These are phyloP conservation scores for Amoeboaphelidium occidentale DNA, from an alignment of 371 early-diverging fungal genomes.

Conservation along the genomic window DNA sequence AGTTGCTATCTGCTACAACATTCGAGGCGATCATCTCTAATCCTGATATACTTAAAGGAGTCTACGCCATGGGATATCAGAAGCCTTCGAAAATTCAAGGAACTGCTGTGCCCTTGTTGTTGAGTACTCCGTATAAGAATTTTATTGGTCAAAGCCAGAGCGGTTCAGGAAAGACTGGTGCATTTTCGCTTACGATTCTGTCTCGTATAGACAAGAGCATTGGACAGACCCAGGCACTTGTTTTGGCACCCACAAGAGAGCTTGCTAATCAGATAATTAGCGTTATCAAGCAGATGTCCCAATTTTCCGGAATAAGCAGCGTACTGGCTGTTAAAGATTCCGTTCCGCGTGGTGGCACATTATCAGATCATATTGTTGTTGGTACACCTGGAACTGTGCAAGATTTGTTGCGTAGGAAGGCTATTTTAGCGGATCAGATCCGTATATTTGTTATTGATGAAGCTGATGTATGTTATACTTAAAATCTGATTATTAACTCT, in stretches of 20 bases:
- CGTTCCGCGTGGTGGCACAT: constrained; percentile 16
- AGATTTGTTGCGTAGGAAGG: constrained; percentile 16
- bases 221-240: constrained; percentile 44
- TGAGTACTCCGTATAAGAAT: constrained; percentile 33
- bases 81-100: constrained; percentile 91
- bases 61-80: constrained; percentile 76
- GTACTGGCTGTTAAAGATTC: constrained; percentile 51
- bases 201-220: constrained; percentile 1
- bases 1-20: constrained; percentile 2
- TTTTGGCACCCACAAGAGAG: constrained; percentile 92
- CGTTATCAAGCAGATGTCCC: constrained; percentile 66
- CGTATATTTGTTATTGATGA: constrained; percentile 13
- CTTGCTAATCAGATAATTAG: constrained; percentile 85
- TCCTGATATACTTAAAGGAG: constrained; percentile 55
- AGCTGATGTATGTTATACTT: constrained; percentile 5
- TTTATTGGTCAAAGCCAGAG: constrained; percentile 7
- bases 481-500: neutral
- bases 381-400: constrained; percentile 89
- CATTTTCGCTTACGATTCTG: constrained; percentile 17
- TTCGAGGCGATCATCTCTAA: constrained; percentile 21
- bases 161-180: constrained; percentile 83
- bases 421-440: constrained; percentile 5
- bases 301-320: constrained; percentile 46
- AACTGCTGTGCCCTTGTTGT: constrained; percentile 66
- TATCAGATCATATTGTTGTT: constrained; percentile 57